Evolutionary conservation across 805 yeast species (phyloP).

Genomic region (Yarrowia divulgata): DNA sequence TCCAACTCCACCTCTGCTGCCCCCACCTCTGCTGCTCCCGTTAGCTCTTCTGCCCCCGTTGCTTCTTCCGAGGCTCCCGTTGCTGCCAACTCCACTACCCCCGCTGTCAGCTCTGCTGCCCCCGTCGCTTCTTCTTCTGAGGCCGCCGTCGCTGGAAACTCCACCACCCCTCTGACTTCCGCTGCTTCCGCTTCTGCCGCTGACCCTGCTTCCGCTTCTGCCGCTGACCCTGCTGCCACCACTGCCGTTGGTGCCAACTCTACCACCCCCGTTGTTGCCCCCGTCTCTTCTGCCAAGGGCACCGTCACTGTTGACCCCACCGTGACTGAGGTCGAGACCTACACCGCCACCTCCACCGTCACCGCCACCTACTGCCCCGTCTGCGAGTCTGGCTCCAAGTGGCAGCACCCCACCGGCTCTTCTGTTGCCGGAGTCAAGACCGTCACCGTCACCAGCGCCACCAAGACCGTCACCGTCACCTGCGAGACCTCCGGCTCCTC

Average conservation of each 20-base stretch:
- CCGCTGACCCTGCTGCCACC: neutral
- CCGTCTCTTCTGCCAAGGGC: neutral
- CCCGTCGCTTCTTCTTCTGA: neutral
- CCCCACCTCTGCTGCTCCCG: neutral
- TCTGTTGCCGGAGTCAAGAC: conserved; percentile 1
- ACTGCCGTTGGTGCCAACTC: neutral
- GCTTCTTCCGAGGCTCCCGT: neutral
- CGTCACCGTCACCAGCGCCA: conserved; percentile 8
- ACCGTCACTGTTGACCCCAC: neutral
- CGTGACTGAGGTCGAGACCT: neutral
- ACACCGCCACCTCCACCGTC: conserved; percentile 20
- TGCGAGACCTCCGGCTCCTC: conserved; percentile 20
- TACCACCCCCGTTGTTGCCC: neutral
- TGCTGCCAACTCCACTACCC: neutral
- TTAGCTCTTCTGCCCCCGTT: neutral
- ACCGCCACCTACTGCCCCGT: conserved; percentile 30
- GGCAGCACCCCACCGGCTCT: conserved; percentile 18
- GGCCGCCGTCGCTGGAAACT: neutral
- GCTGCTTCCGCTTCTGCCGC: neutral
- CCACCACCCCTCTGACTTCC: conserved; percentile 3
- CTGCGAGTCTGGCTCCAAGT: conserved; percentile 6
- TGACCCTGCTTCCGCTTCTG: neutral
- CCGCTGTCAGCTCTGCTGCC: neutral
- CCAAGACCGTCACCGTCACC: conserved; percentile 32
- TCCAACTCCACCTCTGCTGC: neutral